Base-by-base conservation (phyloP, 495 filamentous ascomycete genomes). In the Tetracladium marchalianum region DNA sequence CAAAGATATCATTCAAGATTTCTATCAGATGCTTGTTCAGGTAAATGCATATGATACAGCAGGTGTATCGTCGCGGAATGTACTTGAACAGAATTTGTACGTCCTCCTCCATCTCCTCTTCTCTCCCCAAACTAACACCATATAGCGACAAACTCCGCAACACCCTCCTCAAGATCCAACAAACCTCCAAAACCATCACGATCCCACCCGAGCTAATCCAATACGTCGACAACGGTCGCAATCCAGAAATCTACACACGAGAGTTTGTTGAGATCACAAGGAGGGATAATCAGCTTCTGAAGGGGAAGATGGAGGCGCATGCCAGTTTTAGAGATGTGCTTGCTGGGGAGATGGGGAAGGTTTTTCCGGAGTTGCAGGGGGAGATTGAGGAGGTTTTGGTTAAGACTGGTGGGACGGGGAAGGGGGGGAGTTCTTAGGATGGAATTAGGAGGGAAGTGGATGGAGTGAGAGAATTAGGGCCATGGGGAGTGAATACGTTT, bases 161-260 rank as follows among this genome's bases (percentile, higher is more conserved):
- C 33, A 62, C 60, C 31, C 66, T 73, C 42, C 63, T 62, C 37
- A 54, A 54, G 33, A 60, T 77, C 55, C 68, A 72, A 47, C 45
- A 63, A 8, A 40, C 51, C 0, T 38, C 51, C 38, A 37, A 15
- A 17, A 48, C 52, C 31, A 51, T 72, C 12, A 67, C 67, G 6
- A 73, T 97, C 19, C 90, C 92, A 2, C 80, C 82, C n/a, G 90
- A 95, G 53, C 80, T 98, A 10, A 84, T 96, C 57, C 73, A 84
- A 49, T 99, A 99, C 68, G 86, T 99, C 41, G 89, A 96, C 62
- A 75, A 84, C 43, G 81, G 87, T 11, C 84, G 92, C 37, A 99
- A 99, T 67, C 92, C 92, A 11, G 90, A 97, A 62, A 95, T 99
- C 66, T 99, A 96, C 71, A 97, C 90, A 43, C 77, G 92, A 33